Evolutionary conservation across 176 grass and related monocot genomes (phyloP), one percentile per base, ranked within the genome.

Genomic region (Hsuehochloa calcarea): DNA sequence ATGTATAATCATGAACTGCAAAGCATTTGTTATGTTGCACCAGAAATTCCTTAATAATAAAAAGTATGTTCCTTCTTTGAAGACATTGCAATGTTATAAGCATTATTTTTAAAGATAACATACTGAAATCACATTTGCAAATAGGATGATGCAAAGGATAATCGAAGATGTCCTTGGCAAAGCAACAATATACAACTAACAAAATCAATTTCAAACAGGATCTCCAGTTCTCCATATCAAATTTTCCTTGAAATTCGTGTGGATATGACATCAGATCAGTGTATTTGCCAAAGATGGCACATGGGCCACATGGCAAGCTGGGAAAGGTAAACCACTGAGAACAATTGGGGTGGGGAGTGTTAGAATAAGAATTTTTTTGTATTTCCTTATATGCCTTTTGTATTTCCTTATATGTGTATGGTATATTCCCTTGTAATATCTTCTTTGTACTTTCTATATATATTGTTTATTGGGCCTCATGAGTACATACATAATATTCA

Each of bases 111-210:
- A 35, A 31, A 44, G 38, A 44, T 6, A 31, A 44, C 7, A 22
- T 56, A n/a, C 54, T 65, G 45, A 82, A 84, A 79, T 79, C 29
- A 29, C 63, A 71, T 59, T 7, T 40, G 22, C 35, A 41, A 81
- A 45, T 77, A 55, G 79, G 52, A 77, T 54, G 72, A 77, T 35
- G n/a, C 71, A 52, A 65, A 54, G 45, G 12, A 59, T 58, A 56
- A 62, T 25, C 44, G 5, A 60, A 76, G 41, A 69, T 65, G 19
- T 35, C 55, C n/a, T 69, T 43, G 41, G 50, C 11, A 89, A 41
- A 85, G 38, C 70, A 80, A 61, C 12, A 76, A 40, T 62, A 41
- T 85, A 85, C 16, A 85, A 2, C 62, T 50, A 55, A 55, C 3
- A 55, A 85, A 61, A 85, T 55, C 17, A 49, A 80, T 39, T 74